A percentile compares a stretch with the other conserved stretches of the same genome.
Conservation (phyloP, 306 rosid genomes). For the Ceratonia siliqua region DNA sequence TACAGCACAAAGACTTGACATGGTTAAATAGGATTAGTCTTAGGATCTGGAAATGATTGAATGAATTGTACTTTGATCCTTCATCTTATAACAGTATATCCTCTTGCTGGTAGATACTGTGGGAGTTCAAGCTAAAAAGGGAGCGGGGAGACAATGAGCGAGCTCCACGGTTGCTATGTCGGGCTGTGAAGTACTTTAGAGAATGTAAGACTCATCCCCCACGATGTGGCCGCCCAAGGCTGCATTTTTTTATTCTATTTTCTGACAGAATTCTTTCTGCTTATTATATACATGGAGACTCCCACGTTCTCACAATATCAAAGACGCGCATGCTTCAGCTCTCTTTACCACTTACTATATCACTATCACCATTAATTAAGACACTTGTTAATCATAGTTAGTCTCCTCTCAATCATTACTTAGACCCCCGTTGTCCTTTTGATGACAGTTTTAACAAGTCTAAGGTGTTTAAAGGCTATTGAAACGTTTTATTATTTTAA, state of each 20-base stretch:
- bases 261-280: constrained; percentile 37
- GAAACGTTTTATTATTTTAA: constrained; percentile 35
- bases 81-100: not conserved
- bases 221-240: constrained; percentile 68
- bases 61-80: constrained; percentile 2
- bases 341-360: constrained; percentile 29
- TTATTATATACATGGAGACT: constrained; percentile 45
- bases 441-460: constrained; percentile 24
- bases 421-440: constrained; percentile 25
- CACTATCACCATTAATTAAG: constrained; percentile 31
- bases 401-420: constrained; percentile 43
- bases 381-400: constrained; percentile 36
- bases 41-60: constrained; percentile 17
- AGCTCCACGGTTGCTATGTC: constrained; percentile 61
- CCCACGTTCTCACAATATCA: constrained; percentile 65
- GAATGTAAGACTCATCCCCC: constrained; percentile 58
- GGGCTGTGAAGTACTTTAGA: constrained; percentile 32
- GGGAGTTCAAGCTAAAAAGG: not conserved
- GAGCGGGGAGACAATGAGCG: constrained; percentile 53
- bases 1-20: not conserved
- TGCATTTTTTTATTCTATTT: constrained; percentile 35
- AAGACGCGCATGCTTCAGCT: constrained; percentile 40
- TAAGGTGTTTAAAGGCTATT: constrained; percentile 26
- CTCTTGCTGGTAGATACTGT: not conserved
- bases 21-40: constrained; percentile 15